Evolutionary conservation across 306 rosid genomes (phyloP).

Genomic region (Lathyrus oleraceus): DNA sequence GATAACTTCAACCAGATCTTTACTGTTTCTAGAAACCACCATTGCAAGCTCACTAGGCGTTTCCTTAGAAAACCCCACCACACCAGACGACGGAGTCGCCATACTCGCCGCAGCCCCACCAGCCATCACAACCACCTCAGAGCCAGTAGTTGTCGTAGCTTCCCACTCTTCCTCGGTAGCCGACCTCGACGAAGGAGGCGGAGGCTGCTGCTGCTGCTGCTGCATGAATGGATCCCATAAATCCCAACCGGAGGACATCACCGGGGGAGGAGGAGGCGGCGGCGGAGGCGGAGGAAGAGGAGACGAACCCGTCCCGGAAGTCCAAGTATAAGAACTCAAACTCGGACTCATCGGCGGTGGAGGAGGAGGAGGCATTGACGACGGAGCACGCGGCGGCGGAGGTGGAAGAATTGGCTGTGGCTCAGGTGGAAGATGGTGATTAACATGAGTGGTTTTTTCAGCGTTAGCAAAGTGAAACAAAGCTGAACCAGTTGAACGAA

Average conservation of each 20-base stretch:
- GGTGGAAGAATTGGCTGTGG: conserved; percentile 54
- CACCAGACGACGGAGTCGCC: conserved; percentile 58
- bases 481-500: conserved; percentile 80
- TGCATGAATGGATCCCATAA: conserved; percentile 97
- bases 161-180: conserved; percentile 88
- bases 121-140: conserved; percentile 57
- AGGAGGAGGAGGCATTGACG: conserved; percentile 59
- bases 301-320: conserved; percentile 65
- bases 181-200: conserved; percentile 54
- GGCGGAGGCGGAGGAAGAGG: conserved; percentile 72
- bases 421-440: conserved; percentile 47
- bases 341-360: conserved; percentile 71
- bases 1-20: conserved; percentile 79
- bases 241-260: conserved; percentile 72
- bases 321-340: conserved; percentile 81
- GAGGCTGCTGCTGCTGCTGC: conserved; percentile 36
- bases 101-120: conserved; percentile 56
- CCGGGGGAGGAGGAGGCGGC: conserved; percentile 71
- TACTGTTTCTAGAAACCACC: conserved; percentile 78
- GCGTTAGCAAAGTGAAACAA: conserved; percentile 76
- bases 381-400: conserved; percentile 53
- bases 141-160: conserved; percentile 59
- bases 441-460: conserved; percentile 44
- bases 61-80: conserved; percentile 63
- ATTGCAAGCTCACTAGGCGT: conserved; percentile 70